A percentile compares a stretch with the other conserved stretches of the same genome.
Evolutionary conservation across 495 filamentous ascomycete species (phyloP).

Genomic region (Parachaetomium inaequale): DNA sequence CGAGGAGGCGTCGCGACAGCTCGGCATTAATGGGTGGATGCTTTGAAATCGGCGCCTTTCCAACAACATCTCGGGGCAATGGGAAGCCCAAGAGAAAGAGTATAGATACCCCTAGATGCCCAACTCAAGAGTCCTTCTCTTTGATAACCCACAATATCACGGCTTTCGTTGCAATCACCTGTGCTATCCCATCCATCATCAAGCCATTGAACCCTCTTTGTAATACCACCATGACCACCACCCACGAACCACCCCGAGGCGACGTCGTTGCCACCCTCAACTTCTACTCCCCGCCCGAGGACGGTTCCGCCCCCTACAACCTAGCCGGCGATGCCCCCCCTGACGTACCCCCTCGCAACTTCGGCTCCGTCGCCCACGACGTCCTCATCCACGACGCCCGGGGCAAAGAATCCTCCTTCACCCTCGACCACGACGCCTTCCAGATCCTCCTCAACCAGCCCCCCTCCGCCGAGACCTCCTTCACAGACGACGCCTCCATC

Average conservation of each 20-base stretch:
- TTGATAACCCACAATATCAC: too few species aligned
- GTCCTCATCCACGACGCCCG: slow-evolving; percentile 48
- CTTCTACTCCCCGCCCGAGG: slow-evolving; percentile 64
- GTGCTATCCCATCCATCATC: neutral
- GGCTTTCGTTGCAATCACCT: neutral
- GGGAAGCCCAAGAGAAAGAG: too few species aligned
- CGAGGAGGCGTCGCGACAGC: too few species aligned
- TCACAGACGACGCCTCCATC: slow-evolving; percentile 62
- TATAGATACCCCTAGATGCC: too few species aligned
- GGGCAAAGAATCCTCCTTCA: slow-evolving; percentile 58
- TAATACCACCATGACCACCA: slow-evolving; percentile 6
- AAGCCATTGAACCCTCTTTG: neutral
- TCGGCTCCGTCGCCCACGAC: slow-evolving; percentile 44
- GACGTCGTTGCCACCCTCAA: slow-evolving; percentile 60
- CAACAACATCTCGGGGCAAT: too few species aligned
- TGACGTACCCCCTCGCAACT: slow-evolving; percentile 62
- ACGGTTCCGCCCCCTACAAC: slow-evolving; percentile 63
- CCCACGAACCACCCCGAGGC: slow-evolving; percentile 56
- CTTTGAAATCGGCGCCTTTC: too few species aligned
- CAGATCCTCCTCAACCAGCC: slow-evolving; percentile 51
- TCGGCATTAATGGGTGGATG: too few species aligned
- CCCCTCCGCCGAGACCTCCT: slow-evolving; percentile 55
- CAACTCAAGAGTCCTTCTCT: too few species aligned
- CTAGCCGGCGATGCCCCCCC: slow-evolving; percentile 63
- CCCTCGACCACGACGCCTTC: slow-evolving; percentile 72